Conservation (phyloP, 2,329 filamentous ascomycete genomes). For the Aspergillus nomiae region DNA sequence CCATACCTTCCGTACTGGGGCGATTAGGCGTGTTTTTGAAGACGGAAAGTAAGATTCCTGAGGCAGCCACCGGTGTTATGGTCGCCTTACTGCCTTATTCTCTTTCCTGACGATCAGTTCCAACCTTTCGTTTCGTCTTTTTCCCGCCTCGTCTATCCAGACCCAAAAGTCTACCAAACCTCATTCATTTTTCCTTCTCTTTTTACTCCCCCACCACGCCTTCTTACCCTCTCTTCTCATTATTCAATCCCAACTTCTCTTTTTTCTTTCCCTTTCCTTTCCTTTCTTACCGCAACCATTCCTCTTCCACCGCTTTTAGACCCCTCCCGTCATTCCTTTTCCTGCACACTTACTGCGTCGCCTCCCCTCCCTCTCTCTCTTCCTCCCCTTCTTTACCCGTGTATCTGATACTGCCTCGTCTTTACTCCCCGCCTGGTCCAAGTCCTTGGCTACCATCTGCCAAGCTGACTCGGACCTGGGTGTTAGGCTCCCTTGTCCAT, state of each 20-base stretch:
- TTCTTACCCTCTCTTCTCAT: constrained; percentile 16
- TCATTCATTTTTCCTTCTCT: constrained; percentile 22
- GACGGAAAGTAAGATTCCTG: constrained; percentile 7
- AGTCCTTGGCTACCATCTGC: constrained; percentile 51
- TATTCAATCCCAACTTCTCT: constrained; percentile 9
- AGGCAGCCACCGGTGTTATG: constrained; percentile 11
- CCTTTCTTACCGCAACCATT: constrained; percentile 14
- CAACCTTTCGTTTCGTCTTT: constrained; percentile 21
- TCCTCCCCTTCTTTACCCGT: constrained; percentile 10
- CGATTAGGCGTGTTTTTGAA: background rate
- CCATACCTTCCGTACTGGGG: background rate
- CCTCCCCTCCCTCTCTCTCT: constrained; percentile 11
- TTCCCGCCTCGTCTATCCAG: constrained; percentile 24
- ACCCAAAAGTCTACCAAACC: constrained; percentile 23
- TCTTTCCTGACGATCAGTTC: constrained; percentile 23
- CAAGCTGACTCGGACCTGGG: constrained; percentile 51
- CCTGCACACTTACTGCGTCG: constrained; percentile 4
- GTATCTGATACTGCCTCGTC: constrained; percentile 22
- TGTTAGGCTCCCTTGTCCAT: constrained; percentile 49
- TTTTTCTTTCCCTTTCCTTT: constrained; percentile 10
- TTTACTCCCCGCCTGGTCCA: constrained; percentile 41
- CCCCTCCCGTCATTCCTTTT: constrained; percentile 17
- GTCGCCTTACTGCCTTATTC: constrained; percentile 18
- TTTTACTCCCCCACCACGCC: constrained; percentile 17
- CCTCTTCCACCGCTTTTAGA: constrained; percentile 12